Conservation (phyloP, 176 grass and related monocot genomes). For the Oryza rufipogon region DNA sequence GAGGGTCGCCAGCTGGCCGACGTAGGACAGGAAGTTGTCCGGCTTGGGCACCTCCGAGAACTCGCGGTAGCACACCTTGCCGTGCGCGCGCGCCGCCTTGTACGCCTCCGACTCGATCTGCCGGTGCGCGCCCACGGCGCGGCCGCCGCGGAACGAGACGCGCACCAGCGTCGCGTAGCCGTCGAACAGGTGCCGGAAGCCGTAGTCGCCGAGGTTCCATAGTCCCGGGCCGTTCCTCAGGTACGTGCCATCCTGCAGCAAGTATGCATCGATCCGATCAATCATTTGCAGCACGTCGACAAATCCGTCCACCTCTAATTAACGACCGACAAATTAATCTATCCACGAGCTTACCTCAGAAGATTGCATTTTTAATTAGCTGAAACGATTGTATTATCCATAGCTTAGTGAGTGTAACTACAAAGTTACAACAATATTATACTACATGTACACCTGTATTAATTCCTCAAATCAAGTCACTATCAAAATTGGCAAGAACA, state of each 20-base stretch:
- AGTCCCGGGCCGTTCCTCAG: conserved; percentile 89
- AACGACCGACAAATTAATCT: not conserved
- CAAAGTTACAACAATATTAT: conserved; percentile 26
- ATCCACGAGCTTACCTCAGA: not conserved
- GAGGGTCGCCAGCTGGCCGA: conserved; percentile 73
- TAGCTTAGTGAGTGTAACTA: conserved; percentile 11
- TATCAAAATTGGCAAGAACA: conserved; percentile 35
- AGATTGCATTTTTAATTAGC: conserved; percentile 16
- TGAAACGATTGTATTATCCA: conserved; percentile 3
- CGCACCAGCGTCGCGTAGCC: conserved; percentile 95
- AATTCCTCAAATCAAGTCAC: conserved; percentile 14
- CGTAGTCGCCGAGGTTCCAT: conserved; percentile 88
- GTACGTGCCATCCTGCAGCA: conserved; percentile 85
- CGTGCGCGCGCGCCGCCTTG: conserved; percentile 75
- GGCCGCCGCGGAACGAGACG: conserved; percentile 68
- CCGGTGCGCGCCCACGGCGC: conserved; percentile 66
- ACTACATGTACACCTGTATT: conserved; percentile 1
- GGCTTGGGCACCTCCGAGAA: conserved; percentile 89
- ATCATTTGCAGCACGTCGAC: not conserved
- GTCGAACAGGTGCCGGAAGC: conserved; percentile 97
- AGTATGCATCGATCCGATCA: not conserved
- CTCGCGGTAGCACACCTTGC: conserved; percentile 87
- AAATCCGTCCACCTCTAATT: conserved; percentile 16
- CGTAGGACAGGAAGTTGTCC: conserved; percentile 49
- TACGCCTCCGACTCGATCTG: conserved; percentile 97